These are phyloP conservation scores for Nitzschia sp. DNA, from an alignment of 108 stramenopile species.

Conservation along the genomic window DNA sequence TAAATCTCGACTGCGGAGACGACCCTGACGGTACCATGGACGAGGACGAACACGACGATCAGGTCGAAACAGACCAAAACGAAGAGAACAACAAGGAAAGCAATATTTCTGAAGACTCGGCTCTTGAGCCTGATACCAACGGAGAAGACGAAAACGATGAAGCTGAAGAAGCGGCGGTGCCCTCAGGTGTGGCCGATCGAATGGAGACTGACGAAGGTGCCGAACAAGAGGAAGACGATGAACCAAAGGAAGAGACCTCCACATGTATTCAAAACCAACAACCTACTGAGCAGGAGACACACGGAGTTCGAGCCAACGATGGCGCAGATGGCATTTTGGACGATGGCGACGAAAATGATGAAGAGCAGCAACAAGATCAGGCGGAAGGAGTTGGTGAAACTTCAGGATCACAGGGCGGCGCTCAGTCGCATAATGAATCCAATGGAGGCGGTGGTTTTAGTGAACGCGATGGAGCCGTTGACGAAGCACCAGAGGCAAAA, in stretches of 20 bases:
- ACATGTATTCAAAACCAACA: neutral
- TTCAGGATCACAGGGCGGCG: slow-evolving; percentile 17
- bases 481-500: slow-evolving; percentile 32
- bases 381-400: slow-evolving; percentile 29
- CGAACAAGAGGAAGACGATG: slow-evolving; percentile 24
- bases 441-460: slow-evolving; percentile 27
- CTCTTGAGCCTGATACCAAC: slow-evolving; percentile 14
- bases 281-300: slow-evolving; percentile 42
- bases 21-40: slow-evolving; percentile 27
- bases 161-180: slow-evolving; percentile 7
- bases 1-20: slow-evolving; percentile 15
- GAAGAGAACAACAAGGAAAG: slow-evolving; percentile 13
- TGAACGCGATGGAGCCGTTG: slow-evolving; percentile 27
- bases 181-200: slow-evolving; percentile 7
- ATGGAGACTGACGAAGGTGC: slow-evolving; percentile 31
- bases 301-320: slow-evolving; percentile 53
- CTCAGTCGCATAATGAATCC: slow-evolving; percentile 16
- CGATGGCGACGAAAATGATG: slow-evolving; percentile 30
- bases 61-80: slow-evolving; percentile 13
- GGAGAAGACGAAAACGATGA: slow-evolving; percentile 24
- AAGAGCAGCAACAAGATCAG: slow-evolving; percentile 35
- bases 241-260: slow-evolving; percentile 9
- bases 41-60: slow-evolving; percentile 6
- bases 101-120: neutral
- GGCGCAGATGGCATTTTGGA: slow-evolving; percentile 50